Evolutionary conservation across 495 filamentous ascomycete genomes (phyloP), one percentile per base, ranked within the genome.

Genomic region (Saxophila tyrrhenica): DNA sequence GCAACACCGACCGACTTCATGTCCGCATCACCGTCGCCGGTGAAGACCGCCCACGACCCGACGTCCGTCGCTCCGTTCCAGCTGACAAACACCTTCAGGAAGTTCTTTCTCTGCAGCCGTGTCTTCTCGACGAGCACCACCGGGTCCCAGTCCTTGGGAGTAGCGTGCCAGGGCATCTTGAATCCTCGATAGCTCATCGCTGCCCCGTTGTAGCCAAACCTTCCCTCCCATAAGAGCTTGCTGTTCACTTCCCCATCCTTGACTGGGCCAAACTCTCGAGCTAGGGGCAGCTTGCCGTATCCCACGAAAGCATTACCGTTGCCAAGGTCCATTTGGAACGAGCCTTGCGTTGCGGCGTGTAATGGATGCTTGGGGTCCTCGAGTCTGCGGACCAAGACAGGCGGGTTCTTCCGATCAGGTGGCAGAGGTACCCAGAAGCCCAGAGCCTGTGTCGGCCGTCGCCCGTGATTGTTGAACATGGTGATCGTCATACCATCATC

Each of bases 391-490:
- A 25, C 42, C 21, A 35, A 24, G 9, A 42, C 13, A 0, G 39
- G 38, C 29, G 44, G 46, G 48, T 50, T 19, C 11, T 35, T 41
- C 11, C 20, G 46, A 24, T 51, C 51, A 3, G 59, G 51, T 2
- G 46, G 52, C 17, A 55, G 41, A 2, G 59, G 51, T 10, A 58
- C 38, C 3, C 44, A 25, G 25, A 52, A 52, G 15, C 43, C 50
- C 22, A 62, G 48, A 7, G 20, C 45, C 23, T 24, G 21, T 20
- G 45, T 24, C 11, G 41, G 45, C 20, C 55, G 39, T 17, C 55
- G 32, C 7, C 48, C 16, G 25, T 58, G 46, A 44, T 62, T 62
- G 56, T 62, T 52, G 55, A 62, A 62, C 32, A 54, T 23, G 1
- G 55, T 58, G 24, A 59, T 20, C 21, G 42, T 19, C 16, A 62